Conservation (phyloP, 495 filamentous ascomycete genomes). For the Penicillium argentinense region DNA sequence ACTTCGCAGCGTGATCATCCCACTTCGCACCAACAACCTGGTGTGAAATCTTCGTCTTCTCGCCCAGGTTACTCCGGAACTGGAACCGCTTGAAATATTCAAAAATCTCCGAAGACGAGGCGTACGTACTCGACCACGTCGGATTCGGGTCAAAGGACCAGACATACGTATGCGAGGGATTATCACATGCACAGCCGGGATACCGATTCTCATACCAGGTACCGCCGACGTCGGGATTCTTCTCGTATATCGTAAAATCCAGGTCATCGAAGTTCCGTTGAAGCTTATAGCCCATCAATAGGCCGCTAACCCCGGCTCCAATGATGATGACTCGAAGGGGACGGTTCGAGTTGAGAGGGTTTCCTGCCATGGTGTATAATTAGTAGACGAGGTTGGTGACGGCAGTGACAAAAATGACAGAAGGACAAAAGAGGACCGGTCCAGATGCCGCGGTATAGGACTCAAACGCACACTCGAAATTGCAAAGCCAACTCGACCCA, state of each 20-base stretch:
- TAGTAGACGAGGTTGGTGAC: too few relatives aligned
- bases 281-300: constrained; percentile 2
- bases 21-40: constrained; percentile 28
- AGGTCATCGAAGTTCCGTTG: constrained; percentile 39
- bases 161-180: constrained; percentile 34
- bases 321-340: constrained; percentile 11
- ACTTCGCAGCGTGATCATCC: constrained; percentile 30
- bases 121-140: constrained; percentile 53
- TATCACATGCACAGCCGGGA: constrained; percentile 52
- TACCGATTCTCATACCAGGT: constrained; percentile 68
- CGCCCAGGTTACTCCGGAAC: constrained; percentile 25
- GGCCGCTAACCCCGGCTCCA: constrained; percentile 16
- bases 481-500: too few relatives aligned
- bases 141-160: constrained; percentile 42
- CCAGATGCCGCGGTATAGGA: too few relatives aligned
- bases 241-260: constrained; percentile 68
- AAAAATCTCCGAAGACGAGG: constrained; percentile 49
- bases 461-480: too few relatives aligned
- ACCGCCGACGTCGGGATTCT: constrained; percentile 66
- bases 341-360: background rate
- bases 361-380: background rate
- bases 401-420: too few relatives aligned
- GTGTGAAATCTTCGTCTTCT: constrained; percentile 27
- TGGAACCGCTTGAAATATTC: constrained; percentile 44
- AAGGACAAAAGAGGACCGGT: too few relatives aligned